phyloP scores from a whole-genome alignment of 2,329 filamentous ascomycete species.

The Chaetothyriales sp. region DNA sequence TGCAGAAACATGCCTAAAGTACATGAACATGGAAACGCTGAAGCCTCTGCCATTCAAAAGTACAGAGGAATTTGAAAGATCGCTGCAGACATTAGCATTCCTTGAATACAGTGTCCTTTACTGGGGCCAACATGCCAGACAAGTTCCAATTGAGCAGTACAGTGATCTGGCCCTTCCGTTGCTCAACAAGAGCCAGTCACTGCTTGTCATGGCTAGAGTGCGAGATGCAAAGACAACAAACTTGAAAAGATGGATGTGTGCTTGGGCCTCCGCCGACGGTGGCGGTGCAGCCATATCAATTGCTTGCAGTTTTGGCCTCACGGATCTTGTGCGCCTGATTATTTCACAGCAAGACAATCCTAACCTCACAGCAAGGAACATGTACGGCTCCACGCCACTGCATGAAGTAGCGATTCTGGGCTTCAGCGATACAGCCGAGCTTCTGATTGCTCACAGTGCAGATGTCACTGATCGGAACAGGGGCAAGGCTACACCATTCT shows the following conservation, averaged over 20 bases:
- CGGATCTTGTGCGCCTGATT: constrained; percentile 10
- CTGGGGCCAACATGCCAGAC: constrained; percentile 14
- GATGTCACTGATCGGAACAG: constrained; percentile 10
- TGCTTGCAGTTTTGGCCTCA: constrained; percentile 12
- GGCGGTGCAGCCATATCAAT: constrained; percentile 15
- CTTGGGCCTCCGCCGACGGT: constrained; percentile 11
- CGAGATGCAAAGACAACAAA: constrained; percentile 7
- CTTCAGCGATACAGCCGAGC: constrained; percentile 9
- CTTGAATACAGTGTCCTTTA: constrained; percentile 13
- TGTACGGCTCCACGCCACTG: constrained; percentile 14
- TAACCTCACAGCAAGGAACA: constrained; percentile 19
- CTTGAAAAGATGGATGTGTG: constrained; percentile 6
- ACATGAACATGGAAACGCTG: constrained; percentile 7
- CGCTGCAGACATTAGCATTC: constrained; percentile 9
- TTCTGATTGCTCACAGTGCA: constrained; percentile 13
- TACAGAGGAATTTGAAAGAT: constrained; percentile 2
- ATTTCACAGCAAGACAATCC: constrained; percentile 1
- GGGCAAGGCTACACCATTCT: constrained; percentile 12
- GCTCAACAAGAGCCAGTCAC: constrained; percentile 5
- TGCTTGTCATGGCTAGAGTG: constrained; percentile 11
- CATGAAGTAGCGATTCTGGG: constrained; percentile 14
- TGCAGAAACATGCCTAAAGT: constrained; percentile 12
- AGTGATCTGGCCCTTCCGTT: constrained; percentile 8
- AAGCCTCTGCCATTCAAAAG: constrained; percentile 7
- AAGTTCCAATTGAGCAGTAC: constrained; percentile 2